Conservation (phyloP, 345 rosid genomes). For the Kernera saxatilis region DNA sequence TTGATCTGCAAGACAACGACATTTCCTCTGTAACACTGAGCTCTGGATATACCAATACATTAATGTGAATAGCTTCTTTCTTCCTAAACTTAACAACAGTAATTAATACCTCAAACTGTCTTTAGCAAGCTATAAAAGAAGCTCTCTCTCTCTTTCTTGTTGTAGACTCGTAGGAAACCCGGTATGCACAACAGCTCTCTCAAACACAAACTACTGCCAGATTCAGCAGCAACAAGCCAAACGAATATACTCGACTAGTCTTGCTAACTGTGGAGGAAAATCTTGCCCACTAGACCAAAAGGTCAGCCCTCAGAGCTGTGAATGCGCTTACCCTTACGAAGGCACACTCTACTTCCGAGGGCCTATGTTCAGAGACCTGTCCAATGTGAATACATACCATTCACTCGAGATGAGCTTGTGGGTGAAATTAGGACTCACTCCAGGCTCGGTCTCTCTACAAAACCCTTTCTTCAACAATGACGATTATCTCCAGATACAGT, state of each 20-base stretch:
- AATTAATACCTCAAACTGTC: neutral
- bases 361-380: slow-evolving; percentile 63
- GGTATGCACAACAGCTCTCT: slow-evolving; percentile 55
- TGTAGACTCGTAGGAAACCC: slow-evolving; percentile 89
- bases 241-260: slow-evolving; percentile 68
- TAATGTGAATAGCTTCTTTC: slow-evolving; percentile 44
- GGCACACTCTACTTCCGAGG: slow-evolving; percentile 84
- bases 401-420: slow-evolving; percentile 76
- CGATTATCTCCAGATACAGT: slow-evolving; percentile 83
- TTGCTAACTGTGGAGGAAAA: slow-evolving; percentile 65
- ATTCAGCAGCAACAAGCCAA: slow-evolving; percentile 44
- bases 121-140: neutral
- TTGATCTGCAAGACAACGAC: slow-evolving; percentile 73
- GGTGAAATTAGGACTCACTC: slow-evolving; percentile 62
- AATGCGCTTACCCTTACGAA: slow-evolving; percentile 80
- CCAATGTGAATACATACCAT: slow-evolving; percentile 58
- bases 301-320: slow-evolving; percentile 90
- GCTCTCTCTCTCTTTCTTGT: slow-evolving; percentile 15
- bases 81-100: neutral
- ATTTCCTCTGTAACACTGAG: slow-evolving; percentile 61
- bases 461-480: slow-evolving; percentile 78
- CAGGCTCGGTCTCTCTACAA: slow-evolving; percentile 80
- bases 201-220: slow-evolving; percentile 70
- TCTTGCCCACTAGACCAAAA: slow-evolving; percentile 59
- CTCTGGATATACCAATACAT: slow-evolving; percentile 49